Conservation (phyloP, 1,139 yeast species). For the Lodderomyces theae region DNA sequence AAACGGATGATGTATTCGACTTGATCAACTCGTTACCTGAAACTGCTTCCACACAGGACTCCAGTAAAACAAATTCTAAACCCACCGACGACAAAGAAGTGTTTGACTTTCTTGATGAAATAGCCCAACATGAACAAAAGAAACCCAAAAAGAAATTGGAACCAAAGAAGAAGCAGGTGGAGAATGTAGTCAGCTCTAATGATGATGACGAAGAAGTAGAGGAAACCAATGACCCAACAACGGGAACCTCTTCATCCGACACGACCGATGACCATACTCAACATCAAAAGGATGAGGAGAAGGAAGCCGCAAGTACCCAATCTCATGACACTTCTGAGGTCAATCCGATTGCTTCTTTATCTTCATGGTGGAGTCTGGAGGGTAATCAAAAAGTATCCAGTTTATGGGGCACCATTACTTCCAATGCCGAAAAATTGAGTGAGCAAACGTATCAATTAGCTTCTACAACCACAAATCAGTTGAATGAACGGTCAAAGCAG, state of each 20-base stretch:
- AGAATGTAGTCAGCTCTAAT: background rate
- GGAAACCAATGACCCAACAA: constrained; percentile 12
- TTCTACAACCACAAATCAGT: constrained; percentile 40
- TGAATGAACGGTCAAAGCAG: constrained; percentile 40
- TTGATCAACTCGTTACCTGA: constrained; percentile 85
- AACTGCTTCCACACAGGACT: constrained; percentile 30
- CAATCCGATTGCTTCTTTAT: constrained; percentile 68
- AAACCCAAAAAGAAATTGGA: constrained; percentile 21
- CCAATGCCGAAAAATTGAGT: constrained; percentile 41
- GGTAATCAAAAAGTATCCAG: constrained; percentile 76
- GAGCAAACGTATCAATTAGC: constrained; percentile 47
- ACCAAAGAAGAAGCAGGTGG: constrained; percentile 24
- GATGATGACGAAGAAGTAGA: constrained; percentile 7
- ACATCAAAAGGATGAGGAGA: constrained; percentile 7
- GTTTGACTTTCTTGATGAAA: constrained; percentile 81
- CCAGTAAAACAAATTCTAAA: constrained; percentile 4
- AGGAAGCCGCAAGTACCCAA: too few species aligned
- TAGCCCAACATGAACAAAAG: constrained; percentile 50
- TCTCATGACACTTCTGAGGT: constrained; percentile 19
- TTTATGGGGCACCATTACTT: constrained; percentile 58
- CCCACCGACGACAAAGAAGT: constrained; percentile 52
- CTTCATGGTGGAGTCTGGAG: constrained; percentile 79
- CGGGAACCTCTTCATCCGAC: constrained; percentile 10
- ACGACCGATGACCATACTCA: constrained; percentile 13
- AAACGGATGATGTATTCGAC: constrained; percentile 75